Evolutionary conservation across 2,329 filamentous ascomycete genomes (phyloP).

Genomic region (Microcera coccophila): DNA sequence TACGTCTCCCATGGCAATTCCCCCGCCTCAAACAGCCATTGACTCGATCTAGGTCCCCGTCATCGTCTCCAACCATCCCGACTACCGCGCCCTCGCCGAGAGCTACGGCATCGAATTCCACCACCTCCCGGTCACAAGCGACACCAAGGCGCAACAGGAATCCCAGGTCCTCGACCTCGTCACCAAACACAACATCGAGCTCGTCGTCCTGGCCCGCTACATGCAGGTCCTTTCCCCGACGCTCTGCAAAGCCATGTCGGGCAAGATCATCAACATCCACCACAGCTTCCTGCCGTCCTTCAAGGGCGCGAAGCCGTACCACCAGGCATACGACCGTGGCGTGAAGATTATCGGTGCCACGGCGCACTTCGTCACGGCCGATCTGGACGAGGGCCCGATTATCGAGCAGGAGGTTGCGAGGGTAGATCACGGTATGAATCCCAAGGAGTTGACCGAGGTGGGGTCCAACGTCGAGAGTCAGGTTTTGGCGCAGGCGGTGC

Average conservation of each 20-base stretch:
- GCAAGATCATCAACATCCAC: constrained; percentile 89
- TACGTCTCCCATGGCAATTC: constrained; percentile 5
- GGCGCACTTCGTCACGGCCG: constrained; percentile 80
- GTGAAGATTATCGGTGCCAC: constrained; percentile 88
- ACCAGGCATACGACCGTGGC: constrained; percentile 80
- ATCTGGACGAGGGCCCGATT: constrained; percentile 81
- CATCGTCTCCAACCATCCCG: constrained; percentile 79
- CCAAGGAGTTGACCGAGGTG: constrained; percentile 73
- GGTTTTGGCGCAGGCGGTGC: constrained; percentile 74
- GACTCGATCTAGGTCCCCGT: constrained; percentile 59
- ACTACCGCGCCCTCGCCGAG: constrained; percentile 64
- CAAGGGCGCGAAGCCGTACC: constrained; percentile 85
- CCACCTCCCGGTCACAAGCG: constrained; percentile 74
- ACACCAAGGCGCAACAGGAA: constrained; percentile 75
- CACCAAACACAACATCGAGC: constrained; percentile 64
- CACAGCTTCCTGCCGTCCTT: constrained; percentile 82
- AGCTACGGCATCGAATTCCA: constrained; percentile 76
- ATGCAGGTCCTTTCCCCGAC: constrained; percentile 80
- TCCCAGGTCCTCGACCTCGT: constrained; percentile 66
- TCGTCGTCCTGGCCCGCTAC: constrained; percentile 78
- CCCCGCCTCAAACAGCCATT: no score
- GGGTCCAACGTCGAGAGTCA: constrained; percentile 82
- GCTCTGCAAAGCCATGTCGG: constrained; percentile 74
- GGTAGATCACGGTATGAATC: constrained; percentile 71
- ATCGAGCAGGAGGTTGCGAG: constrained; percentile 79